A percentile compares a stretch with the other conserved stretches of the same genome.
These are phyloP conservation scores for Botrytis fragariae DNA, from an alignment of 2,329 filamentous ascomycete species.

Conservation along the genomic window DNA sequence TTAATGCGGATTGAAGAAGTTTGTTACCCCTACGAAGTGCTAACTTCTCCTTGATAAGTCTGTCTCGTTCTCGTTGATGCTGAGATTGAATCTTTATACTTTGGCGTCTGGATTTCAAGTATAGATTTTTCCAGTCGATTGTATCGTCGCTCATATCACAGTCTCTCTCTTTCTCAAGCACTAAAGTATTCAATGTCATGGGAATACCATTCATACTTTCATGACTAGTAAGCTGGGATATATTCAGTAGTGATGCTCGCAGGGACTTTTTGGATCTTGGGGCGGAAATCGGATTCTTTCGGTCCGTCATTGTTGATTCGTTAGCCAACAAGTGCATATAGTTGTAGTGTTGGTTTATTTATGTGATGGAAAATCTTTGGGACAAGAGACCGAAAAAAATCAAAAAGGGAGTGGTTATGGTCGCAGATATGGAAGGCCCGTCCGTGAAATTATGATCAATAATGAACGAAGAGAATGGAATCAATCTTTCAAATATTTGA, in stretches of 20 bases:
- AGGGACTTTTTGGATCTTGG: not conserved
- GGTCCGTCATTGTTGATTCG: no score
- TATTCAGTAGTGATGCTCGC: not conserved
- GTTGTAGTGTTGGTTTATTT: no score
- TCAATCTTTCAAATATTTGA: not conserved
- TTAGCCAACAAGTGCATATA: not conserved
- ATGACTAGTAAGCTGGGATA: not conserved
- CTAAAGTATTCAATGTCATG: not conserved
- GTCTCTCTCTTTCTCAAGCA: not conserved
- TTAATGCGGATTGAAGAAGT: not conserved
- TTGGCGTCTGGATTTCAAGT: not conserved
- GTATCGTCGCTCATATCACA: no score
- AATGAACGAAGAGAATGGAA: not conserved
- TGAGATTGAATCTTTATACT: not conserved
- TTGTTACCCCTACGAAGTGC: not conserved
- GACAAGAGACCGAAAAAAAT: no score
- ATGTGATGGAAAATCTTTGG: fast-evolving
- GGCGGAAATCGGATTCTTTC: not conserved
- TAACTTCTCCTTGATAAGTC: not conserved
- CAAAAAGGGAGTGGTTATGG: not conserved
- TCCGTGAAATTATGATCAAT: no score
- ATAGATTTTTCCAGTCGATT: not conserved
- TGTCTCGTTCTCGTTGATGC: not conserved
- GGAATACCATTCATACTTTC: not conserved
- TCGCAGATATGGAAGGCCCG: not conserved